Base-by-base conservation (phyloP, 176 grass and related monocot species). In the Neostapfia colusana region DNA sequence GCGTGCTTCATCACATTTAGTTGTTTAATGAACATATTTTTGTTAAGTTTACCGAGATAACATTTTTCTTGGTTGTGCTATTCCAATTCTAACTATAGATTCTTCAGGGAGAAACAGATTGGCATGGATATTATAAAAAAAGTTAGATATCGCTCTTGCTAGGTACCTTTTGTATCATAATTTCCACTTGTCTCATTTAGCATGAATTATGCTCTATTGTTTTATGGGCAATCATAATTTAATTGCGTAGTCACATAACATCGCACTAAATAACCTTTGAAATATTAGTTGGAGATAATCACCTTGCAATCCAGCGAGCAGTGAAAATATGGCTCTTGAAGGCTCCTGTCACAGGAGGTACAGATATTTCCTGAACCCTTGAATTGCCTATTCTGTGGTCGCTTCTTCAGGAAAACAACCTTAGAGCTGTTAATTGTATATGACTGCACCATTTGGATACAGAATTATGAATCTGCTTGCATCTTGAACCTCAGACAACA, bases 391-490 rank as follows among this genome's bases (percentile, higher is more conserved):
- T 91, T 97, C 54, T 97, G 94, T 55, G 94, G 94, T 73, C 94
- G 91, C 68, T 97, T 97, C 88, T 93, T 97, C 76, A 97, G 75
- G 85, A 97, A 97, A 79, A 97, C 91, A 37, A 93, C 94, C 71
- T 97, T 97, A 67, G 94, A 97, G 63, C 91, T 97, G 86, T 97
- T 97, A 69, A 97, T 97, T 31, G 89, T 97, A 76, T 97, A 97
- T 53, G 94, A 84, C 94, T 97, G 89, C 88, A 84, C 70, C 74
- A 84, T 48, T 68, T 41, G 37, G 40, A 76, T 49, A 85, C 66
- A 63, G 26, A 81, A 84, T 81, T 77, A 39, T 66, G 78, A 88
- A 46, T 45, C 46, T 57, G 26, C 76, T 70, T 76, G 37, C 76
- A 76, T 65, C 46, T 65, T 65, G 48, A 66, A 44, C 76, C 50